Percentiles rank a stretch among this genome's conserved stretches.
Conservation (phyloP, 192 early-diverging fungal species). For the Thoreauomyces humboldtii region DNA sequence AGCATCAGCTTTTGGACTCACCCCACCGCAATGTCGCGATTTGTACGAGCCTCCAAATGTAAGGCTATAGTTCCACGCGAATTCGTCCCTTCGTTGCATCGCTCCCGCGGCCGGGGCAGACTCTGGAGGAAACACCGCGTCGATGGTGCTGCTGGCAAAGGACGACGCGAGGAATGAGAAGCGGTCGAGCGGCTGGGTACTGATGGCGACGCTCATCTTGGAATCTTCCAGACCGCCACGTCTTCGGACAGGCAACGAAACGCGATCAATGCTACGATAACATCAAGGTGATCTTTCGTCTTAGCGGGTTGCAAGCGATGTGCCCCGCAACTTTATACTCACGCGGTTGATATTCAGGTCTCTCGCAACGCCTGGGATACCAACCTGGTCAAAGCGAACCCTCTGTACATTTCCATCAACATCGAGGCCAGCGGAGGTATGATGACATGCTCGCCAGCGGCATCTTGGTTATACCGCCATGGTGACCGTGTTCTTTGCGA, state of each 20-base stretch:
- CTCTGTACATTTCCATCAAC: slow-evolving; percentile 67
- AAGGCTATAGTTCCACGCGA: no score
- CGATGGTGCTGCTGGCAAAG: not conserved
- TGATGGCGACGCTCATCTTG: not conserved
- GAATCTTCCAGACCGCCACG: slow-evolving; percentile 74
- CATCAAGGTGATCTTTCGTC: slow-evolving; percentile 69
- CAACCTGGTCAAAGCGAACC: slow-evolving; percentile 93
- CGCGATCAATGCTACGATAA: slow-evolving; percentile 93
- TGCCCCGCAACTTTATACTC: no score
- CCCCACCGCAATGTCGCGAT: slow-evolving; percentile 9
- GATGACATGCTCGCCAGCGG: no score
- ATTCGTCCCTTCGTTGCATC: no score
- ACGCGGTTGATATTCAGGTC: slow-evolving; percentile 59
- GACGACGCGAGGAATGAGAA: no score
- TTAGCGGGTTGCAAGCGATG: no score
- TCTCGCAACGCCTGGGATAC: slow-evolving; percentile 95
- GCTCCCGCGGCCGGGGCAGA: no score
- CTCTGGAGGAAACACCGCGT: not conserved
- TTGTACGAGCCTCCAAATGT: slow-evolving; percentile 10
- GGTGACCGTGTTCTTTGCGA: no score
- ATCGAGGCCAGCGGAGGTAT: slow-evolving; percentile 54
- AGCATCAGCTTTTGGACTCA: no score
- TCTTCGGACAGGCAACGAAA: slow-evolving; percentile 86
- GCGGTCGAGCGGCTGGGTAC: not conserved
- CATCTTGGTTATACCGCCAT: no score